Percentiles rank a stretch among this genome's conserved stretches.
Conservation (phyloP, 768 basidiomycete species). For the Dentipellis sp. region DNA sequence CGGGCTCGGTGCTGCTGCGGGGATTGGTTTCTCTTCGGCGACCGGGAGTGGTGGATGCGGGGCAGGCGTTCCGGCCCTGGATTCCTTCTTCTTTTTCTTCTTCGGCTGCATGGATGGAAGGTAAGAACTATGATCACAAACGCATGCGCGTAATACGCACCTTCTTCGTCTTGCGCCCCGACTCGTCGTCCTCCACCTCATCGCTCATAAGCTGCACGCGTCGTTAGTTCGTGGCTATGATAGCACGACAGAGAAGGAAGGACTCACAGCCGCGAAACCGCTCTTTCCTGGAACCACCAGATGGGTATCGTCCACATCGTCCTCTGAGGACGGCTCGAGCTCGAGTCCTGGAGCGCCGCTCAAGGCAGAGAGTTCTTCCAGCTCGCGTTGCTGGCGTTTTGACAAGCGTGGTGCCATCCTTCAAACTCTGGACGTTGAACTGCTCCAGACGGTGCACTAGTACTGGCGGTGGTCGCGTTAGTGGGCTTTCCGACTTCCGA, state of each 20-base stretch:
- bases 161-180: conserved; percentile 14
- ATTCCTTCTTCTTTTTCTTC: conserved; percentile 31
- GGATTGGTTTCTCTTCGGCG: conserved; percentile 1
- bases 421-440: neutral
- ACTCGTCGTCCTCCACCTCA: neutral
- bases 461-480: no score
- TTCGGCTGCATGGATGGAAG: conserved; percentile 18
- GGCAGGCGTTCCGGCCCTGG: neutral
- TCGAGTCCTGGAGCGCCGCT: conserved; percentile 29
- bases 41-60: neutral
- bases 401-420: conserved; percentile 65
- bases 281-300: neutral
- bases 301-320: conserved; percentile 8
- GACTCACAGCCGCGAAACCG: conserved; percentile 13
- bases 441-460: neutral
- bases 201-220: conserved; percentile 8
- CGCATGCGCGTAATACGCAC: conserved; percentile 15
- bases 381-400: conserved; percentile 81
- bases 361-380: conserved; percentile 66
- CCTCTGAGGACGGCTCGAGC: conserved; percentile 13
- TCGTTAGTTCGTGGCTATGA: neutral
- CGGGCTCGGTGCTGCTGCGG: neutral
- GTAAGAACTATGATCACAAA: neutral
- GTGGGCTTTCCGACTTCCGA: no score
- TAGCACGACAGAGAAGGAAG: neutral